phyloP scores from a whole-genome alignment of 257 asterid species.

The Datura wrightii region DNA sequence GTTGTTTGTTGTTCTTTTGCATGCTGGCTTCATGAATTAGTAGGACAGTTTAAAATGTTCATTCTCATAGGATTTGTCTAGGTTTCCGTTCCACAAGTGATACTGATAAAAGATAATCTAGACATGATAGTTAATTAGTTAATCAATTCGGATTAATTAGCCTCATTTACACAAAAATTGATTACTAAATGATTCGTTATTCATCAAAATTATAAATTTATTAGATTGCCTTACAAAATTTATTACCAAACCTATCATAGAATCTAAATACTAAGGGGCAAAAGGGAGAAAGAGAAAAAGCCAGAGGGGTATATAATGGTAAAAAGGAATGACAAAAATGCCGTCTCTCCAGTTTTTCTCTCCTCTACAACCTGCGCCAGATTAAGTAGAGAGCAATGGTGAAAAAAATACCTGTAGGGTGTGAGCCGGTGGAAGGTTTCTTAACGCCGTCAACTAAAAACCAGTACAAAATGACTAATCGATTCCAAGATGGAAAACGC shows the following conservation, averaged over 20 bases:
- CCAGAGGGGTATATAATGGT: background rate
- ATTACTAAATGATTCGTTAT: background rate
- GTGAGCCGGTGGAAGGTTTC: constrained; percentile 84
- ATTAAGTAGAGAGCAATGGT: constrained; percentile 39
- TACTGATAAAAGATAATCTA: background rate
- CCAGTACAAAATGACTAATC: constrained; percentile 76
- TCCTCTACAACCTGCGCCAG: background rate
- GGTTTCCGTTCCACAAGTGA: background rate
- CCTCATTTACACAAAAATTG: background rate
- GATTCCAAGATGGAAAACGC: constrained; percentile 88
- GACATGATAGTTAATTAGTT: background rate
- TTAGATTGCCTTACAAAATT: background rate
- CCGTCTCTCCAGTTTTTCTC: background rate
- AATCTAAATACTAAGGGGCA: background rate
- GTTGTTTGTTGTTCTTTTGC: background rate
- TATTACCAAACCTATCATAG: background rate
- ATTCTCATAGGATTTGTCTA: background rate
- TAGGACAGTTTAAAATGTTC: background rate
- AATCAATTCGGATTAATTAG: background rate
- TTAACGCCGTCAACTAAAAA: constrained; percentile 69
- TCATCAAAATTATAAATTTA: background rate
- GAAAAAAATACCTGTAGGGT: constrained; percentile 60
- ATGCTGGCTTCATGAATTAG: background rate
- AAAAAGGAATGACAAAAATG: background rate
- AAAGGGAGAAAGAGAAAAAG: background rate